These are phyloP conservation scores for Talaromyces trachyspermus DNA, from an alignment of 495 filamentous ascomycete genomes.

Conservation along the genomic window DNA sequence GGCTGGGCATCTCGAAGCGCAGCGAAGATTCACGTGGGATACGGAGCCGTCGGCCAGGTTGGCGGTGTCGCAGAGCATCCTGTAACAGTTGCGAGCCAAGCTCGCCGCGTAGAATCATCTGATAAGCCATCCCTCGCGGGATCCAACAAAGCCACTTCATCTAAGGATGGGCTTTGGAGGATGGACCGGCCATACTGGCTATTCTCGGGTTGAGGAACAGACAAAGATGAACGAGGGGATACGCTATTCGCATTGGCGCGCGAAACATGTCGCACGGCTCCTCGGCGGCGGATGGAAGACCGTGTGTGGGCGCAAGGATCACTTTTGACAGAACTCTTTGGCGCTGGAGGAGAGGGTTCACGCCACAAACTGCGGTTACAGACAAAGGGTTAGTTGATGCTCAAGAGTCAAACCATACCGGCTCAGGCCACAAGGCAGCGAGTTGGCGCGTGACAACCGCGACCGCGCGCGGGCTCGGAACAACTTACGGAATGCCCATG, in stretches of 20 bases:
- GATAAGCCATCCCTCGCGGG: neutral
- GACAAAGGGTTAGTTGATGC: neutral
- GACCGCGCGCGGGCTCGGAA: constrained; percentile 12
- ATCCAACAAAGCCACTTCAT: neutral
- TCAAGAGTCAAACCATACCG: neutral
- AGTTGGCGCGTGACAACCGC: constrained; percentile 23
- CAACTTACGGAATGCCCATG: constrained; percentile 80
- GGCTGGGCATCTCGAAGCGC: constrained; percentile 16
- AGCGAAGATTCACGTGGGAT: constrained; percentile 22
- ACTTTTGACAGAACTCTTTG: constrained; percentile 48
- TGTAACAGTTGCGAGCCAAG: constrained; percentile 24
- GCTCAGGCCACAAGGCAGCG: constrained; percentile 11
- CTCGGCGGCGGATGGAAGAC: constrained; percentile 63
- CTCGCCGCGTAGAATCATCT: constrained; percentile 23
- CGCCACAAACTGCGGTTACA: constrained; percentile 45
- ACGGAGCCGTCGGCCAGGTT: constrained; percentile 24
- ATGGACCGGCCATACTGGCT: neutral
- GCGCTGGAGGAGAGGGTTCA: constrained; percentile 41
- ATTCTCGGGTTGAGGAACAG: constrained; percentile 16
- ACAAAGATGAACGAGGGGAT: constrained; percentile 18
- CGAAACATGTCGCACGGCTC: constrained; percentile 30
- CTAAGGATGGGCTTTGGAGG: neutral
- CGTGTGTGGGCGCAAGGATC: constrained; percentile 55
- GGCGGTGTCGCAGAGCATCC: constrained; percentile 25
- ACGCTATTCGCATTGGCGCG: constrained; percentile 12